Base-by-base conservation (phyloP, 768 basidiomycete genomes). In the Boletus barrowsii region DNA sequence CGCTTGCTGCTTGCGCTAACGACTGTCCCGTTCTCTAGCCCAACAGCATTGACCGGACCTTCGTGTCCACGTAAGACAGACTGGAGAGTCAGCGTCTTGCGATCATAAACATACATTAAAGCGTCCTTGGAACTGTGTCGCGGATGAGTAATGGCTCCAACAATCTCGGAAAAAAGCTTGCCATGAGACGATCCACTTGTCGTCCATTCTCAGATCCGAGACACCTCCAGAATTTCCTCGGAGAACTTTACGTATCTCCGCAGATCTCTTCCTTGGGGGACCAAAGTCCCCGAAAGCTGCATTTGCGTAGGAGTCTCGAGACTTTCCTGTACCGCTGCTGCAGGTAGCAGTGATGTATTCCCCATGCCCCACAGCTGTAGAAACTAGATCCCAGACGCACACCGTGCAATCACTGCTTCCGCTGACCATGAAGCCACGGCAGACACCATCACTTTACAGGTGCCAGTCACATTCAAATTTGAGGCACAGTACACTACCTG, bases 121-220 rank as follows among this genome's bases (percentile, higher is more conserved):
- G 89, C 82, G 59, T 96, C 93, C 68, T 95, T 93, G 11, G 87
- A 88, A 65, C 87, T 90, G 49, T 10, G 17, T 46, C 46, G 36
- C 46, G 43, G 43, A 47, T 59, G 54, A 61, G 42, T 24, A 26
- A 30, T 53, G 26, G n/a, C 26, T 47, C 49, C 29, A 49, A 43
- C 13, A 47, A 53, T 48, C 13, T 36, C 37, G 47, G 50, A 54
- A 43, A 20, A 41, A 11, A 79, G 26, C 88, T 54, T 62, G 95
- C 95, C 96, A 97, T 61, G 88, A 93, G 47, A 98, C 88, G 37
- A 93, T 87, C 93, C 93, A 98, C 43, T 82, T 73, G 14, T 82
- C 75, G 61, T 92, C 87, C 60, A 95, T 86, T 58, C 84, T 76
- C 54, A 96, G 64, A 69, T 95, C 93, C 64, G 96, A 72, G 13